phyloP scores from a whole-genome alignment of 164 flowering plant species.

The Santalum album region DNA sequence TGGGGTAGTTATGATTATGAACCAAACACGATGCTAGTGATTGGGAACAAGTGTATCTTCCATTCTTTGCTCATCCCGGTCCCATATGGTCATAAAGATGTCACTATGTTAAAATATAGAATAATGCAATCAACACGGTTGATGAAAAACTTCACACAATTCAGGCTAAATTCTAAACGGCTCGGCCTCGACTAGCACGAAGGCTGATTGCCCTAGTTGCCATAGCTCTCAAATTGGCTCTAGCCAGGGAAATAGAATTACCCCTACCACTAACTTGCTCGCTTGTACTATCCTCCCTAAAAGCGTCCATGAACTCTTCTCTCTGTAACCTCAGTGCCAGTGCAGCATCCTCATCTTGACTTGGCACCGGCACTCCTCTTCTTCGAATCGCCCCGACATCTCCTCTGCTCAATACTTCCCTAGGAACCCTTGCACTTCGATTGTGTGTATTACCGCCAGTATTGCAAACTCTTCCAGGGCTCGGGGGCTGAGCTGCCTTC shows the following conservation, averaged over 20 bases:
- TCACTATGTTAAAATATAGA: no score
- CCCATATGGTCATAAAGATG: no score
- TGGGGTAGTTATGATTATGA: no score
- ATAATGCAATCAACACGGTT: no score
- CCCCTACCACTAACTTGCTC: slow-evolving; percentile 1
- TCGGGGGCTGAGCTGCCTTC: slow-evolving; percentile 26
- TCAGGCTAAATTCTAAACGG: no score
- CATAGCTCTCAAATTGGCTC: slow-evolving; percentile 73
- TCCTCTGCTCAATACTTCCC: background rate
- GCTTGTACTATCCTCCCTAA: slow-evolving; percentile 20
- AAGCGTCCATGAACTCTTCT: slow-evolving; percentile 67
- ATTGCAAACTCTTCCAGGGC: slow-evolving; percentile 12
- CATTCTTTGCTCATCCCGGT: no score
- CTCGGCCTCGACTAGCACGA: no score
- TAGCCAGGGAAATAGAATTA: slow-evolving; percentile 26
- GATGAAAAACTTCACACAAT: no score
- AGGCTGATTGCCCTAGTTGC: slow-evolving; percentile 56
- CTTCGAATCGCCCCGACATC: slow-evolving; percentile 14
- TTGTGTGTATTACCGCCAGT: background rate
- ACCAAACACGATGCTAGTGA: no score
- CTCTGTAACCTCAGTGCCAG: slow-evolving; percentile 85
- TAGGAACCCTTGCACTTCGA: background rate
- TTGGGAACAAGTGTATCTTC: no score
- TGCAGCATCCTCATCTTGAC: slow-evolving; percentile 79
- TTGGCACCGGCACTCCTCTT: slow-evolving; percentile 19